Conservation (phyloP, 768 basidiomycete genomes). For the Phaeolepiota aurea region DNA sequence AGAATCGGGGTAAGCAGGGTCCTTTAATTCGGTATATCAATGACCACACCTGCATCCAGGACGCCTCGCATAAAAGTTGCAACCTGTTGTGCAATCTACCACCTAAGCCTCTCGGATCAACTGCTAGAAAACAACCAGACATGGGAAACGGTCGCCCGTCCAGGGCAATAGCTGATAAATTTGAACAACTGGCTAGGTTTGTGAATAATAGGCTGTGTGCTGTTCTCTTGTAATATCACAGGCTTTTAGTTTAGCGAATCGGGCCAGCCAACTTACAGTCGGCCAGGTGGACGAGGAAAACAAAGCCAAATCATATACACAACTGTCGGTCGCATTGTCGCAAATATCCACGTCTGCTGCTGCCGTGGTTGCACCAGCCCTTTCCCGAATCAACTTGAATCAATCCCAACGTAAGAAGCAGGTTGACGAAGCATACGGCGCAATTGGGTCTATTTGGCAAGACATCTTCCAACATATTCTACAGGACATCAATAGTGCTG, state of each 20-base stretch:
- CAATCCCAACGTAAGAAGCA: conserved; percentile 35
- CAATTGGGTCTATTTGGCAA: conserved; percentile 38
- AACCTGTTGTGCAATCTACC: no score
- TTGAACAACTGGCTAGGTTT: background rate
- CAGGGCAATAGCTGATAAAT: background rate
- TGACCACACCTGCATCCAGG: no score
- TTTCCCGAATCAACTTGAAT: conserved; percentile 33
- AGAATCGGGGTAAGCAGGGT: no score
- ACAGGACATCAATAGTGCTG: conserved; percentile 27
- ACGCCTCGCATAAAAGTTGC: no score
- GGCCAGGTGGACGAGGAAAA: conserved; percentile 34
- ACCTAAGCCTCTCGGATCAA: no score
- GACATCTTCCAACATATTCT: conserved; percentile 33
- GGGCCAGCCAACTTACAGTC: conserved; percentile 34
- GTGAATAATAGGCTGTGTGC: background rate
- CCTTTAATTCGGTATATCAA: no score
- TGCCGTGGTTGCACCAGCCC: conserved; percentile 31
- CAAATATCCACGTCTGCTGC: conserved; percentile 33
- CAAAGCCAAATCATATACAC: conserved; percentile 40
- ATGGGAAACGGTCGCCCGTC: no score
- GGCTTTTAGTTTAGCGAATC: conserved; percentile 31
- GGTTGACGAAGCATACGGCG: conserved; percentile 26
- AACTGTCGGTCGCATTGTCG: conserved; percentile 38
- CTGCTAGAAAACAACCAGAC: no score
- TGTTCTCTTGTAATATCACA: conserved; percentile 3